A percentile compares a stretch with the other conserved stretches of the same genome.
Evolutionary conservation across 768 basidiomycete genomes (phyloP).

Genomic region (Pulveroboletus sp.): DNA sequence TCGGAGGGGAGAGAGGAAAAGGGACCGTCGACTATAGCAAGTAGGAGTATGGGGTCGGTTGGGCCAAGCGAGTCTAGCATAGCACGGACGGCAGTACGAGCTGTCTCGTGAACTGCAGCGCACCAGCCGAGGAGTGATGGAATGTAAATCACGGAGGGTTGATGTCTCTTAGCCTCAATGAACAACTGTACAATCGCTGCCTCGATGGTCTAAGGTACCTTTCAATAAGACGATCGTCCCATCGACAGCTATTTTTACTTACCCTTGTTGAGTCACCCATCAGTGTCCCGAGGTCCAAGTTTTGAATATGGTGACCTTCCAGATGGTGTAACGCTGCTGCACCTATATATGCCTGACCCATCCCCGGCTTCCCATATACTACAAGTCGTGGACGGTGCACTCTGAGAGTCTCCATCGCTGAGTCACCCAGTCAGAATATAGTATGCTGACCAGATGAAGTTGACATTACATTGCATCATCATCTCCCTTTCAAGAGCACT

Average conservation of each 20-base stretch:
- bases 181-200: slow-evolving; percentile 94
- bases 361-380: slow-evolving; percentile 76
- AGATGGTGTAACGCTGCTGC: slow-evolving; percentile 90
- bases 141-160: slow-evolving; percentile 94
- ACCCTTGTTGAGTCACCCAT: slow-evolving; percentile 89
- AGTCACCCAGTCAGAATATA: slow-evolving; percentile 5
- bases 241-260: slow-evolving; percentile 26
- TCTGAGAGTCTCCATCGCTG: slow-evolving; percentile 89
- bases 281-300: slow-evolving; percentile 84
- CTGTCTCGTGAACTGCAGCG: slow-evolving; percentile 76
- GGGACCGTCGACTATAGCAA: slow-evolving; percentile 83
- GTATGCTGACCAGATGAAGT: background rate
- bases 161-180: slow-evolving; percentile 94
- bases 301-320: slow-evolving; percentile 95
- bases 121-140: slow-evolving; percentile 88
- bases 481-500: slow-evolving; percentile 87
- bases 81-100: slow-evolving; percentile 80
- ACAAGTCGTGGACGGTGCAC: slow-evolving; percentile 88
- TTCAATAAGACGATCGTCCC: background rate
- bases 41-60: slow-evolving; percentile 88
- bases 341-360: slow-evolving; percentile 91
- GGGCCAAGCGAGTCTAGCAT: slow-evolving; percentile 91
- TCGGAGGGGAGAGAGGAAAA: slow-evolving; percentile 72
- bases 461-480: slow-evolving; percentile 73
- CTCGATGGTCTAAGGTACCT: slow-evolving; percentile 66